Evolutionary conservation across 371 early-diverging fungal genomes (phyloP).

Genomic region (Modicella reniformis): DNA sequence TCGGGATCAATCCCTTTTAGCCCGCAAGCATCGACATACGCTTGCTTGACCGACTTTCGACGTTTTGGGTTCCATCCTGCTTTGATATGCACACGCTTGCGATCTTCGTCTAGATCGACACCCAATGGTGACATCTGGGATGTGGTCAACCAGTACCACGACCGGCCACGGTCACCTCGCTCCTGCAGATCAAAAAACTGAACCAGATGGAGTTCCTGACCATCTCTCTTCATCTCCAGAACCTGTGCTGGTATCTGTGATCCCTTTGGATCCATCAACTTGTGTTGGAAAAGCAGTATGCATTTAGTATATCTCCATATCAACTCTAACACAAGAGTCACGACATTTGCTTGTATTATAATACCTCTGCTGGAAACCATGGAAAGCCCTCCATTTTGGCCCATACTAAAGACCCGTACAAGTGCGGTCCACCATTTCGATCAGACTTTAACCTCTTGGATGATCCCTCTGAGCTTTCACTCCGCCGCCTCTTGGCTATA

Average conservation of each 20-base stretch:
- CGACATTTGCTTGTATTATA: background rate
- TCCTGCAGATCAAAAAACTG: conserved; percentile 36
- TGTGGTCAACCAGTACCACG: conserved; percentile 35
- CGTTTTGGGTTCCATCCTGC: conserved; percentile 30
- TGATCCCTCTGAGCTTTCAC: conserved; percentile 17
- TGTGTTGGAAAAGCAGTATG: background rate
- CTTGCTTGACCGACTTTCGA: conserved; percentile 33
- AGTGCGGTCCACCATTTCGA: conserved; percentile 9
- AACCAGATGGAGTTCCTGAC: conserved; percentile 18
- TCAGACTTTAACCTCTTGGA: conserved; percentile 21
- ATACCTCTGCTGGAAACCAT: conserved; percentile 58
- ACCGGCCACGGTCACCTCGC: conserved; percentile 33
- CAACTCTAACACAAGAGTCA: background rate
- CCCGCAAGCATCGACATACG: conserved; percentile 35
- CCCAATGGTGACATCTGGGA: conserved; percentile 25
- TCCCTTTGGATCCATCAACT: conserved; percentile 41
- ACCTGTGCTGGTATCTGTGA: conserved; percentile 22
- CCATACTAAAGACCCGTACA: conserved; percentile 50
- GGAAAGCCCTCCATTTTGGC: conserved; percentile 57
- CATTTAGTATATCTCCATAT: background rate
- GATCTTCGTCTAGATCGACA: conserved; percentile 30
- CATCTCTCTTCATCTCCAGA: conserved; percentile 19
- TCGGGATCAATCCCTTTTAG: conserved; percentile 20
- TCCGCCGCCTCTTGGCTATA: conserved; percentile 18
- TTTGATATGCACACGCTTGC: conserved; percentile 29